phyloP scores from a whole-genome alignment of 2,329 filamentous ascomycete genomes.

The Westerdykella ornata region DNA sequence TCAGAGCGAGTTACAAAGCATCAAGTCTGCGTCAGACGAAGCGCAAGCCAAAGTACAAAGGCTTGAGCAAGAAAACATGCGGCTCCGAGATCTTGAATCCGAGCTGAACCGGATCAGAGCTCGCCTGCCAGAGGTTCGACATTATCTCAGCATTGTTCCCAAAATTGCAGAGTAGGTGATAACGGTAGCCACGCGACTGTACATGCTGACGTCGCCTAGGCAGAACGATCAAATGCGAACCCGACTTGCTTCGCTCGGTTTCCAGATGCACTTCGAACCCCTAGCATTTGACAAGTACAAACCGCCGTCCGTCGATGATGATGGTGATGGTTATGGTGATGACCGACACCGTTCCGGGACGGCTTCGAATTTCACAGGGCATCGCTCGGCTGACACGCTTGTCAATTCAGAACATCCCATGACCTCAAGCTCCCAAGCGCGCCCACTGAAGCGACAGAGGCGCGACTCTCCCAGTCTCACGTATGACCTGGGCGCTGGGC shows the following conservation, averaged over 20 bases:
- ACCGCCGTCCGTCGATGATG: conserved; percentile 8
- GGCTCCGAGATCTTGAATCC: conserved; percentile 11
- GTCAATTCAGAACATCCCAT: conserved; percentile 3
- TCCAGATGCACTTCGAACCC: conserved; percentile 23
- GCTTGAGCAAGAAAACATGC: conserved; percentile 18
- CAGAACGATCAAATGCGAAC: conserved; percentile 27
- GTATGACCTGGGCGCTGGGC: conserved; percentile 12
- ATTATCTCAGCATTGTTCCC: conserved; percentile 25
- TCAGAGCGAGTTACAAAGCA: conserved; percentile 22
- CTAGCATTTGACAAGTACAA: conserved; percentile 17
- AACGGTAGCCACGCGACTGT: background rate
- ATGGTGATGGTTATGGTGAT: conserved; percentile 6
- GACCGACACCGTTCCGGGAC: background rate
- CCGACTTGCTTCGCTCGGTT: conserved; percentile 23
- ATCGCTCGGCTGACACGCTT: conserved; percentile 15
- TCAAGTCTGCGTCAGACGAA: conserved; percentile 31
- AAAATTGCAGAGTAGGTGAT: conserved; percentile 22
- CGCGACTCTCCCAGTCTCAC: conserved; percentile 23
- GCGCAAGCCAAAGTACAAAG: conserved; percentile 27
- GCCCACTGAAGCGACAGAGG: conserved; percentile 29
- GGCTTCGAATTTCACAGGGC: conserved; percentile 21
- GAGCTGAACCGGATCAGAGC: conserved; percentile 16
- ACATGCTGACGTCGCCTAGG: conserved; percentile 14
- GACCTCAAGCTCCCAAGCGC: conserved; percentile 10
- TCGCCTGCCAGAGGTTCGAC: conserved; percentile 20